Percentiles rank a stretch among this genome's conserved stretches.
phyloP scores from a whole-genome alignment of 345 rosid genomes.

The Brassica napus region DNA sequence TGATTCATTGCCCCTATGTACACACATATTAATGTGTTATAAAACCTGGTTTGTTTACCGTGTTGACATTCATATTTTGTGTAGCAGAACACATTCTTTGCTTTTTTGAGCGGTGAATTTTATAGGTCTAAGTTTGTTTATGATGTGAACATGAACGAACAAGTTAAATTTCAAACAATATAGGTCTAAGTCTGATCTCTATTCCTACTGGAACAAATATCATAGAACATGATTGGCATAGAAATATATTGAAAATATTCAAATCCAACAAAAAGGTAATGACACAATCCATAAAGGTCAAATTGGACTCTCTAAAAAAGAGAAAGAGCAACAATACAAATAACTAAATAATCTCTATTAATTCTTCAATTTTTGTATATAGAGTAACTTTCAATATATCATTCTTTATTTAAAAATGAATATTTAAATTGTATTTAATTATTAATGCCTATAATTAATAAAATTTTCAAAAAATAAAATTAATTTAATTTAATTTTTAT shows the following conservation, averaged over 20 bases:
- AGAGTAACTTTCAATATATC: too few species aligned
- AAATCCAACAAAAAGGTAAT: background rate
- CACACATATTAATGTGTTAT: background rate
- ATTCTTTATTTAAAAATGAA: too few species aligned
- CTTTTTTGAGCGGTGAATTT: background rate
- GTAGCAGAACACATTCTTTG: background rate
- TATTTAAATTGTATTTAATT: too few species aligned
- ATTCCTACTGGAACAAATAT: background rate
- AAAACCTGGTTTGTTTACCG: background rate
- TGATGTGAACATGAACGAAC: background rate
- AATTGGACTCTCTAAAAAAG: background rate
- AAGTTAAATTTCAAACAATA: background rate
- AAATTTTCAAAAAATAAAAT: too few species aligned
- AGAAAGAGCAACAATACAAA: background rate
- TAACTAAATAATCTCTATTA: background rate
- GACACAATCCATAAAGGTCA: background rate
- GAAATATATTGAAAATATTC: background rate
- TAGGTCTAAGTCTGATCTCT: background rate
- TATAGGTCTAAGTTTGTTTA: too few species aligned
- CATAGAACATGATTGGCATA: background rate
- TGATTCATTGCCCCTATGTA: slow-evolving; percentile 23
- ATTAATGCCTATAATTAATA: too few species aligned
- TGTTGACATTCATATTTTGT: background rate
- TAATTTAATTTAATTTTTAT: too few species aligned
- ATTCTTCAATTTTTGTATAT: too few species aligned